phyloP scores from a whole-genome alignment of 805 yeast genomes.

The Candida oleophila region DNA sequence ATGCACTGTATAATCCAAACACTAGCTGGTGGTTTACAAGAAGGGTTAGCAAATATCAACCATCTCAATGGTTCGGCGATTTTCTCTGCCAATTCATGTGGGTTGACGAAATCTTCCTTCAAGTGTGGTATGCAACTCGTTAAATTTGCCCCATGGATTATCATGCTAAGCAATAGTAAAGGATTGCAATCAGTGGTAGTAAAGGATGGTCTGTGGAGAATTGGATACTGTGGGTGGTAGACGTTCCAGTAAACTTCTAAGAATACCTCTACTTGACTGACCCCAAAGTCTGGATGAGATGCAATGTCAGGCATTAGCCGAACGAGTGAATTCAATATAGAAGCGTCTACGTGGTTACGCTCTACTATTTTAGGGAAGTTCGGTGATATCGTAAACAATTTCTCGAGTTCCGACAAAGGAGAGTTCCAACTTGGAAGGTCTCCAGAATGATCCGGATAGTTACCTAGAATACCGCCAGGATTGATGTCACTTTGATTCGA shows the following conservation, averaged over 20 bases:
- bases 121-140: slow-evolving; percentile 24
- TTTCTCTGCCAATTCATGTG: slow-evolving; percentile 39
- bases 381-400: slow-evolving; percentile 18
- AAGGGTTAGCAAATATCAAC: slow-evolving; percentile 62
- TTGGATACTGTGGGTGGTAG: slow-evolving; percentile 57
- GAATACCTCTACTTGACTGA: slow-evolving; percentile 13
- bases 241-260: slow-evolving; percentile 50
- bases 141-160: slow-evolving; percentile 53
- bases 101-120: slow-evolving; percentile 12
- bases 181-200: slow-evolving; percentile 45
- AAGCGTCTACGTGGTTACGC: slow-evolving; percentile 14
- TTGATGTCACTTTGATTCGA: neutral
- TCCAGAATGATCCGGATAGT: neutral
- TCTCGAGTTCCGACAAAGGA: slow-evolving; percentile 16
- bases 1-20: slow-evolving; percentile 74
- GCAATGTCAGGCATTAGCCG: slow-evolving; percentile 15
- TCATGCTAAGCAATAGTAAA: slow-evolving; percentile 51
- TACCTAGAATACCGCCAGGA: neutral
- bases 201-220: slow-evolving; percentile 61
- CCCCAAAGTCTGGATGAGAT: slow-evolving; percentile 15
- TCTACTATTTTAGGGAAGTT: slow-evolving; percentile 17
- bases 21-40: slow-evolving; percentile 71
- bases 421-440: slow-evolving; percentile 15
- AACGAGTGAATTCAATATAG: slow-evolving; percentile 11
- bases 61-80: slow-evolving; percentile 64